Evolutionary conservation across 371 early-diverging fungal genomes (phyloP), one percentile per base, ranked within the genome.

Genomic region (Mucor plumbeus): DNA sequence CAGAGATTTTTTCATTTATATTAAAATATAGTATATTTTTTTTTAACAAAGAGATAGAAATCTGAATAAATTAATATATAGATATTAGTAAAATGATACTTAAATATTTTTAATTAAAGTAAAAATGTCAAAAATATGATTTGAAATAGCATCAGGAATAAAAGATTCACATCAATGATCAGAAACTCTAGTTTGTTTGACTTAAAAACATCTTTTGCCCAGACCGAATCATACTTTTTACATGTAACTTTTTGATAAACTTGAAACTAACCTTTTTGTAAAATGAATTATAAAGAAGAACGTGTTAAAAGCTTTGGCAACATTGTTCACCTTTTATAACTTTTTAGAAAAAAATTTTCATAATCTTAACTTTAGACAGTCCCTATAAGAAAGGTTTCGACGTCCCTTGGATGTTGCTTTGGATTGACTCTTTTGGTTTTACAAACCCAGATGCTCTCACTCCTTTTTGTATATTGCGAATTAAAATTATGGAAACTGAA

Each of bases 101-200:
- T 39, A 31, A 35, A 43, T 11, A 57, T 26, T 58, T 34, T 57
- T 8, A 26, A 64, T 19, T 11, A 35, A 63, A 61, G 44, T 38
- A 9, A 7, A 38, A 38, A 38, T 38, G 38, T 38, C 38, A 61
- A 44, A 55, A 43, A 34, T 55, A 48, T 61, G 40, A 36, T 59
- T 40, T 26, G 58, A 35, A 61, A 35, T 47, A 64, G 67, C 79
- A 81, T 81, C 84, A 83, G 89, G 58, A 60, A 64, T 68, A 68
- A 68, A 76, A 63, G 72, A 63, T 69, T 85, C 56, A 77, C 78
- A 74, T 73, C 78, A 79, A 73, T 74, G 60, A 56, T 83, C 84
- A 83, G 81, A 83, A 83, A 83, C 84, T 83, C 84, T 83, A 83
- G 84, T 83, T 83, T 83, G 84, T 77, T 77, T 79, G 76, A 78